Percentiles rank a stretch among this genome's conserved stretches.
Evolutionary conservation across 2,329 filamentous ascomycete species (phyloP).

Genomic region (Claviceps arundinis): DNA sequence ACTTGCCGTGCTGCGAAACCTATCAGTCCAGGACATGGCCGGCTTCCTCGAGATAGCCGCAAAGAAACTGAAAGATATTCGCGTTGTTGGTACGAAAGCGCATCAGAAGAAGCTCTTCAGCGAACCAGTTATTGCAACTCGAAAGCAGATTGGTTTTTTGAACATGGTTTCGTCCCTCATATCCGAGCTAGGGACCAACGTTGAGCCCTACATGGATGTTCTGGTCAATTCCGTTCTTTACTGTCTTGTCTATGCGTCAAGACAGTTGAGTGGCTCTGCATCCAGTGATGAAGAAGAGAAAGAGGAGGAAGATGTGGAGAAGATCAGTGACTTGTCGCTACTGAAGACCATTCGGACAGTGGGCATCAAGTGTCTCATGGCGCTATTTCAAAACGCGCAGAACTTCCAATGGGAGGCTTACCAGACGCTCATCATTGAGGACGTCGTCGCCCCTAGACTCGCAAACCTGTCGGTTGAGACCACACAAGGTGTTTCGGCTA

Average conservation of each 20-base stretch:
- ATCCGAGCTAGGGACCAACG: slow-evolving; percentile 64
- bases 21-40: slow-evolving; percentile 61
- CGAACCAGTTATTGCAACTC: slow-evolving; percentile 46
- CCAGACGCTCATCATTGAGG: slow-evolving; percentile 54
- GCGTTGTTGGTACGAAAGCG: slow-evolving; percentile 36
- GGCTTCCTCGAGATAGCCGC: slow-evolving; percentile 74
- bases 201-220: slow-evolving; percentile 51
- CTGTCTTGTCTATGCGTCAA: slow-evolving; percentile 61
- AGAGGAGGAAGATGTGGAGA: slow-evolving; percentile 27
- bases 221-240: slow-evolving; percentile 70
- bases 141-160: slow-evolving; percentile 81
- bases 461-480: slow-evolving; percentile 72
- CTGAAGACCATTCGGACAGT: slow-evolving; percentile 53
- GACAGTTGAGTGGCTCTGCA: slow-evolving; percentile 34
- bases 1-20: slow-evolving; percentile 66
- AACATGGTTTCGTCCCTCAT: slow-evolving; percentile 87
- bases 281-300: slow-evolving; percentile 21
- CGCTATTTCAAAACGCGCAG: slow-evolving; percentile 62
- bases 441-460: slow-evolving; percentile 66
- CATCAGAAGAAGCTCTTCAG: slow-evolving; percentile 40
- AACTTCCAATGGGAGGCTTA: slow-evolving; percentile 62
- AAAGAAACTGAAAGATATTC: slow-evolving; percentile 50
- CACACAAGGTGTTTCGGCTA: slow-evolving; percentile 74
- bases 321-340: slow-evolving; percentile 39
- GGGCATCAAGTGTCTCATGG: slow-evolving; percentile 70